A percentile compares a stretch with the other conserved stretches of the same genome.
These are phyloP conservation scores for Pseudofabraea citricarpa DNA, from an alignment of 2,329 filamentous ascomycete species.

Conservation along the genomic window DNA sequence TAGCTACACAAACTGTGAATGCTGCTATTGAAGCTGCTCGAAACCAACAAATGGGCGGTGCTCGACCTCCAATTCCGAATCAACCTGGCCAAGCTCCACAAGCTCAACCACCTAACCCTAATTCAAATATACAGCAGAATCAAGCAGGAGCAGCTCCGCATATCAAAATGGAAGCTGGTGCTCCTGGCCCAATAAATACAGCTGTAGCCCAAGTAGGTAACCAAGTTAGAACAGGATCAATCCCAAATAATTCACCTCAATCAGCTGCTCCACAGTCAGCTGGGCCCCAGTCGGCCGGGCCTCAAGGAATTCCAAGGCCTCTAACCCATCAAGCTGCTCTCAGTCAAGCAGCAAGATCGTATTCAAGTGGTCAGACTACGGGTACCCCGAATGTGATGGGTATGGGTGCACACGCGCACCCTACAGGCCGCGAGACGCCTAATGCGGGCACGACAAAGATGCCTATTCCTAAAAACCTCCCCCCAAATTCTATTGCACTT, in stretches of 20 bases:
- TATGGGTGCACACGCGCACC: constrained; percentile 21
- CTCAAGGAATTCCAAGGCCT: constrained; percentile 9
- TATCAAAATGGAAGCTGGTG: not conserved
- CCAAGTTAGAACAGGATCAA: constrained; percentile 11
- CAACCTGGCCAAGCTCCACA: constrained; percentile 15
- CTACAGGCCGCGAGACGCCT: constrained; percentile 15
- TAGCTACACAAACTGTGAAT: constrained; percentile 27
- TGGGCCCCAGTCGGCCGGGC: constrained; percentile 19
- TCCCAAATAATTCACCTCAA: constrained; percentile 24
- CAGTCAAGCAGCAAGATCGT: constrained; percentile 25
- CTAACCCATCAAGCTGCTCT: constrained; percentile 27
- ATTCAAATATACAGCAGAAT: constrained; percentile 14
- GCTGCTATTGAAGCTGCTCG: constrained; percentile 28
- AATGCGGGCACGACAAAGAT: constrained; percentile 26
- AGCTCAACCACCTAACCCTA: constrained; percentile 10
- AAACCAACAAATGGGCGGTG: constrained; percentile 26
- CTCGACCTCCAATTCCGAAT: constrained; percentile 16
- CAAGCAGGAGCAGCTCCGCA: constrained; percentile 4
- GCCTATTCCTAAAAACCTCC: constrained; percentile 61
- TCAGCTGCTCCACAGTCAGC: constrained; percentile 25
- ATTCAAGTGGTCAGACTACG: constrained; percentile 23
- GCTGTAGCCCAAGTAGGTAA: constrained; percentile 20
- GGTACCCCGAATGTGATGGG: constrained; percentile 25
- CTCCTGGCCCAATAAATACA: constrained; percentile 20
- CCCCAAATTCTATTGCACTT: constrained; percentile 59